A percentile compares a stretch with the other conserved stretches of the same genome.
Conservation (phyloP, 2,329 filamentous ascomycete genomes). For the Tolypocladium cylindrosporum region DNA sequence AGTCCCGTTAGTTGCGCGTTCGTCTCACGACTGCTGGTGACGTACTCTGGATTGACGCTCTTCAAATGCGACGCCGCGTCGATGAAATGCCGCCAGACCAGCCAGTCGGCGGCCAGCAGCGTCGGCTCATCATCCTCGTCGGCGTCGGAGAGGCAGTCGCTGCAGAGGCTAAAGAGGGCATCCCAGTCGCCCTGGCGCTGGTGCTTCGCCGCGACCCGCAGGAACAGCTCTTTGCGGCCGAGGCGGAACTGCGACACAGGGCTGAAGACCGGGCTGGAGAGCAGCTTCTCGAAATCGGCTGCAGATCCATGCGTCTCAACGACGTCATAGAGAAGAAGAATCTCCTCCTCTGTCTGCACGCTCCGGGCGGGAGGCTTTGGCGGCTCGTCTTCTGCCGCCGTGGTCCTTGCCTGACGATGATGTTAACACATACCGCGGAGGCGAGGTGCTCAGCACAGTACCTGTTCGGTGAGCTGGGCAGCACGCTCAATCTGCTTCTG, state of each 20-base stretch:
- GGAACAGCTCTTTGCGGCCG: slow-evolving; percentile 36
- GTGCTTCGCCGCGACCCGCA: slow-evolving; percentile 28
- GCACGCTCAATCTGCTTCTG: slow-evolving; percentile 41
- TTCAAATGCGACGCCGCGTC: slow-evolving; percentile 24
- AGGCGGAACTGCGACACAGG: slow-evolving; percentile 33
- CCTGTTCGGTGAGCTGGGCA: slow-evolving; percentile 33
- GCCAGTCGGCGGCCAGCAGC: slow-evolving; percentile 35
- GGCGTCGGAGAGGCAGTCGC: slow-evolving; percentile 27
- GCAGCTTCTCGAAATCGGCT: slow-evolving; percentile 29
- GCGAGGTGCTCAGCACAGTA: slow-evolving; percentile 9
- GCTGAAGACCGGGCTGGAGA: slow-evolving; percentile 27
- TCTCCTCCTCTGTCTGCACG: slow-evolving; percentile 38
- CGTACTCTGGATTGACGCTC: slow-evolving; percentile 23
- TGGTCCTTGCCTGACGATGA: slow-evolving; percentile 9
- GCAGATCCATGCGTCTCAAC: slow-evolving; percentile 31
- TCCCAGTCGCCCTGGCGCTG: slow-evolving; percentile 30
- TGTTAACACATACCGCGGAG: neutral
- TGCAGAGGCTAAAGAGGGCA: slow-evolving; percentile 31
- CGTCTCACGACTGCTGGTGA: neutral
- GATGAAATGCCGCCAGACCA: slow-evolving; percentile 29
- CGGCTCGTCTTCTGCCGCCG: slow-evolving; percentile 8
- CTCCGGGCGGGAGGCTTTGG: slow-evolving; percentile 15
- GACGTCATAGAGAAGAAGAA: slow-evolving; percentile 38
- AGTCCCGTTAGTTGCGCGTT: slow-evolving; percentile 4
- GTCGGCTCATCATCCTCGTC: slow-evolving; percentile 26